Evolutionary conservation across 805 yeast species (phyloP), one percentile per base, ranked within the genome.

Genomic region (Lachancea cidri): DNA sequence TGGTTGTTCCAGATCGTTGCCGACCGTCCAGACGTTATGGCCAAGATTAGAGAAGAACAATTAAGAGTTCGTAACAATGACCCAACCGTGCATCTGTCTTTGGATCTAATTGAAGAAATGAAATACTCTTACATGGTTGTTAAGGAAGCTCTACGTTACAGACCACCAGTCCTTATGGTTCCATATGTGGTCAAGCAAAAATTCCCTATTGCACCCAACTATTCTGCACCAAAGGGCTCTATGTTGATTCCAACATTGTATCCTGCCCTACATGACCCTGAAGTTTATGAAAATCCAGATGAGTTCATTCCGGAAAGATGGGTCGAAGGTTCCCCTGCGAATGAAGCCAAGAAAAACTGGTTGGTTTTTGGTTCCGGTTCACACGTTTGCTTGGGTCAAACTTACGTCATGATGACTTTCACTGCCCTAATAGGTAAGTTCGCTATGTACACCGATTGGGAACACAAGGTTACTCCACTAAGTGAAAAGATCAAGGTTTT

Each of bases 141-240:
- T 47, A 86, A 80, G 67, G 98, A 93, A 71, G 71, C 93, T 41
- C 76, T 93, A 54, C 82, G 98, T 64, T 85, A 84, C 71, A 82
- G 98, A 67, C 98, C 98, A 19, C 98, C 98, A 3, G 98, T 93
- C 47, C 59, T 89, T 43, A 93, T 93, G 98, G 98, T 93, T 46
- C 98, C 98, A 39, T 93, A 93, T 62, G 87, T 86, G 45, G 96
- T 77, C 40, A 93, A 93, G 73, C 74, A 87, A 63, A 68, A 76
- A 11, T 93, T 85, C 74, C 95, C 95, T 32, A 79, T 93, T 39
- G 76, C 86, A 30, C 82, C 83, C 13, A 76, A 72, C 43, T 93
- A 93, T 68, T 80, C 91, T 19, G 96, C 88, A 38, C 98, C 98
- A 62, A 89, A 88, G 69, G 98, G 98, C 35, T 74, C 97, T 19